Evolutionary conservation across 2,329 filamentous ascomycete species (phyloP).

Genomic region (Elsinoe australis): DNA sequence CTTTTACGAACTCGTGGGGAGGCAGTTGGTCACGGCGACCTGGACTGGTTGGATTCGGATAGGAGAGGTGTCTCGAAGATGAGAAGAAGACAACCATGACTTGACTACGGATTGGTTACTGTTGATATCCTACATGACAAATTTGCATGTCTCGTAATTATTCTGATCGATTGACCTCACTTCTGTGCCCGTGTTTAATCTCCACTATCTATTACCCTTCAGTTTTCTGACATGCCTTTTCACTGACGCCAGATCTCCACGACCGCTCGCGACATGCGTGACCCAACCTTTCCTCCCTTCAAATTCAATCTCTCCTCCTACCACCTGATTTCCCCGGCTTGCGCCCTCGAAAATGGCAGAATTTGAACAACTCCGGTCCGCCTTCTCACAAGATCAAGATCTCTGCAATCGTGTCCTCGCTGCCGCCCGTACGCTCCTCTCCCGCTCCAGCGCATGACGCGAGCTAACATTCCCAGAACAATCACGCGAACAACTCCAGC

Average conservation of each 20-base stretch:
- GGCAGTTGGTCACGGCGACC: neutral
- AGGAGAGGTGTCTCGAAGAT: too few relatives aligned
- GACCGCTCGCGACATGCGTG: too few relatives aligned
- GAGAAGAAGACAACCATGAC: too few relatives aligned
- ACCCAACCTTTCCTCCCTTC: too few relatives aligned
- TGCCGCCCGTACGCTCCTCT: conserved; percentile 19
- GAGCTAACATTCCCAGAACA: conserved; percentile 11
- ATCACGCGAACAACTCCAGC: conserved; percentile 23
- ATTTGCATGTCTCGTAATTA: conserved; percentile 7
- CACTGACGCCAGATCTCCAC: too few relatives aligned
- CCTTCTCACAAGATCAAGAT: conserved; percentile 18
- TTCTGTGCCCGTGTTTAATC: too few relatives aligned
- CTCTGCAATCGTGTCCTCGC: conserved; percentile 21
- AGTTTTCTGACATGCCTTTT: too few relatives aligned
- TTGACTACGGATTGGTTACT: too few relatives aligned
- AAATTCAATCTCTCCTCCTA: neutral
- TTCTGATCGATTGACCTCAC: too few relatives aligned
- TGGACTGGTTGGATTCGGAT: neutral
- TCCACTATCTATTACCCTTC: too few relatives aligned
- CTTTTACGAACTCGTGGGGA: conserved; percentile 5
- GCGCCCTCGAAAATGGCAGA: neutral
- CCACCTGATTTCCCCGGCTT: neutral
- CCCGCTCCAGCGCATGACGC: neutral
- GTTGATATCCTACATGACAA: conserved; percentile 12
- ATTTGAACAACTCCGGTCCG: conserved; percentile 10